A percentile compares a stretch with the other conserved stretches of the same genome.
Conservation (phyloP, 306 rosid species). For the Alnus glutinosa region DNA sequence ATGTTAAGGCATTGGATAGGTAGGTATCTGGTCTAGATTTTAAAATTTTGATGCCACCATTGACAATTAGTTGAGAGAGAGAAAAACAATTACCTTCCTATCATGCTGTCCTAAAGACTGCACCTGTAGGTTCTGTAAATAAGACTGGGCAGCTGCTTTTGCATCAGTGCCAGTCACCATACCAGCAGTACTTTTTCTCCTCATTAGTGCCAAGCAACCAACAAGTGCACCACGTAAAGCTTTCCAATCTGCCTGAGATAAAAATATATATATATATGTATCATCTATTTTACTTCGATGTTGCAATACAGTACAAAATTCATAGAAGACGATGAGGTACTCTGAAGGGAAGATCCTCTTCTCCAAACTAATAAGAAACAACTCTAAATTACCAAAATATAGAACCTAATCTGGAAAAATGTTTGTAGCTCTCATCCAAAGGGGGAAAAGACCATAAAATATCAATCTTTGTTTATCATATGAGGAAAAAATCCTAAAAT, state of each 20-base stretch:
- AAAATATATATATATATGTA: conserved; percentile 6
- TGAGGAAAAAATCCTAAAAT: neutral
- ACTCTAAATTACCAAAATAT: neutral
- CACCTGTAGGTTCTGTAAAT: conserved; percentile 65
- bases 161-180: conserved; percentile 64
- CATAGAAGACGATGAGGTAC: neutral
- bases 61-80: conserved; percentile 15
- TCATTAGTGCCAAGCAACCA: conserved; percentile 82
- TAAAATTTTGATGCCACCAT: conserved; percentile 1
- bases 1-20: conserved; percentile 1
- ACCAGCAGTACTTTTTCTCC: conserved; percentile 70
- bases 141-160: conserved; percentile 62
- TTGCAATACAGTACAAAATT: neutral
- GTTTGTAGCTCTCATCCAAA: neutral
- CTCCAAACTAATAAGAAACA: neutral
- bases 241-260: conserved; percentile 96
- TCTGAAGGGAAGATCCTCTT: neutral
- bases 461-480: neutral
- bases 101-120: conserved; percentile 87
- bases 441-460: neutral
- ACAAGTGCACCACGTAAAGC: conserved; percentile 92
- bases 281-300: conserved; percentile 16
- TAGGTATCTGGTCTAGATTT: conserved; percentile 18
- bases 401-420: neutral
- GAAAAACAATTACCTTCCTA: conserved; percentile 61